Evolutionary conservation across 106 monocot species (phyloP), one percentile per base, ranked within the genome.

Genomic region (Triglochin maritima): DNA sequence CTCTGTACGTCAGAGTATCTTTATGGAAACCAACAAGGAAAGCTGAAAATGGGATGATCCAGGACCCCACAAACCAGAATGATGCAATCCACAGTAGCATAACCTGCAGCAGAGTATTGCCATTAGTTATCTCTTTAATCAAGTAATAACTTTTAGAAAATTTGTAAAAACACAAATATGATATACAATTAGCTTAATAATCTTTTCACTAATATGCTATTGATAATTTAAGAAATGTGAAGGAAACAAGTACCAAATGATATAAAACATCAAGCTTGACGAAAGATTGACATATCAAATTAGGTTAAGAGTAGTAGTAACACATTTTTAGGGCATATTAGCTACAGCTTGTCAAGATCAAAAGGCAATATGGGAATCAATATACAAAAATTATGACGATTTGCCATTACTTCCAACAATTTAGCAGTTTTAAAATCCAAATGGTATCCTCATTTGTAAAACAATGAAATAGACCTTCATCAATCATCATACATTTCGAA

Each of bases 51-150:
- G 88, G 88, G 43, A 88, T 77, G 16, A 88, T 82, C 88, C 88
- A 88, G 5, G 88, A 85, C 6, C 88, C 88, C 3, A 88, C 81
- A 58, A 85, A 77, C 88, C 88, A 88, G 69, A 88, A 88, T 16
- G 88, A 77, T 61, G 73, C 67, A 51, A 88, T 77, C 88, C 88
- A 85, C 9, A 88, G 73, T 15, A 88, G 79, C 85, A 82, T 85
- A 59, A 88, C 79, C 88, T 88, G 79, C 46, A 73, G 41, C 7
- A 56, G 47, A 46, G 13, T 64, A 11, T 48, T 46, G 13, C 44
- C 11, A 13, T 0, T 4, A 5, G 47, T 47, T n/a, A 10, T 64
- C n/a, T 12, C 46, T 46, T 47, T 17, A 46, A 46, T 46, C 12
- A 64, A 6, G 13, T 8, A 49, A 17, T 57, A 57, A 57, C 57